Base-by-base conservation (phyloP, 2,329 filamentous ascomycete genomes). In the Cyphellophora europaea region DNA sequence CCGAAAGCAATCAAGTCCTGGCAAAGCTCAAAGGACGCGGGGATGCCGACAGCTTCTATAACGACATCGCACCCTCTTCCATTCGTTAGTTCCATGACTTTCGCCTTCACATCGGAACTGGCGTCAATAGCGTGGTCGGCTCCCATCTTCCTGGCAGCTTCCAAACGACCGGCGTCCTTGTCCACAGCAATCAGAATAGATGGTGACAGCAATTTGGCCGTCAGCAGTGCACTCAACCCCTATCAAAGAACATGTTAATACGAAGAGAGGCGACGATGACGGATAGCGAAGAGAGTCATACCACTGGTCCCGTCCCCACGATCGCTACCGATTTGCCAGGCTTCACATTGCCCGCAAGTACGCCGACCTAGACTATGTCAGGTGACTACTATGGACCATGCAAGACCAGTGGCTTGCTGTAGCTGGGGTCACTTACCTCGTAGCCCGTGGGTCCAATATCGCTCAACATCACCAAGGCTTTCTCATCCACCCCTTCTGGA, bases 381-480 rank as follows among this genome's bases (percentile, higher is more conserved):
- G n/a, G n/a, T n/a, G n/a, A n/a, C n/a, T n/a, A n/a, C n/a, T n/a
- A n/a, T n/a, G n/a, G n/a, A n/a, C n/a, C n/a, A n/a, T n/a, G n/a
- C n/a, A n/a, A n/a, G n/a, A n/a, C n/a, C n/a, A n/a, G n/a, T n/a
- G n/a, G n/a, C n/a, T n/a, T n/a, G n/a, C n/a, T n/a, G n/a, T n/a
- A n/a, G n/a, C n/a, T n/a, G n/a, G n/a, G n/a, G n/a, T n/a, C 8
- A 25, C 21, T 25, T 25, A n/a, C 21, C 13, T 36, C 72, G 12
- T 70, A 54, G 1, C 67, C 71, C 0, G 72, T 77, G 2, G 72
- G 71, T 31, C 74, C 62, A 17, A 71, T 69, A 52, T 77, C 72
- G 36, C 65, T 69, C 8, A 76, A 51, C 48, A 71, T 65, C 2
- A 76, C 65, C 4, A 67, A 49, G 0, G 57, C 53, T 2, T 55